A percentile compares a stretch with the other conserved stretches of the same genome.
phyloP scores from a whole-genome alignment of 768 basidiomycete genomes.

The Hypholoma fasciculare region DNA sequence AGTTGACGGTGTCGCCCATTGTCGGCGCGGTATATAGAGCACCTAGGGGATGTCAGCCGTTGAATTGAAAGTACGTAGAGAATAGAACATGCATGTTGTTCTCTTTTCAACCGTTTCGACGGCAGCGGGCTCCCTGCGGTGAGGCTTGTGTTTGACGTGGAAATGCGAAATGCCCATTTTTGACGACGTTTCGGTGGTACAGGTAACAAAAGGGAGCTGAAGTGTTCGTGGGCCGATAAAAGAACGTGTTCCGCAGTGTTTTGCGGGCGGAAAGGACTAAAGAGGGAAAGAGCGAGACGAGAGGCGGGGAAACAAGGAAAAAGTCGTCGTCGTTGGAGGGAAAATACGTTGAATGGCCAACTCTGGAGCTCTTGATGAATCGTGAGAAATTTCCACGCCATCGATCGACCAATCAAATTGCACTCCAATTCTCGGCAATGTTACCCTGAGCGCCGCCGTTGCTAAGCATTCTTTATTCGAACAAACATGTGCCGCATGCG shows the following conservation, averaged over 20 bases:
- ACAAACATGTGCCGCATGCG: no score
- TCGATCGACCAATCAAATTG: background rate
- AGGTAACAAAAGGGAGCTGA: constrained; percentile 3
- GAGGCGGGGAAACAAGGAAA: background rate
- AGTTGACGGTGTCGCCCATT: constrained; percentile 44
- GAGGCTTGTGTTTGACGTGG: constrained; percentile 13
- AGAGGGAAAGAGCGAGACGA: constrained; percentile 4
- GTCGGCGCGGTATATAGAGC: constrained; percentile 63
- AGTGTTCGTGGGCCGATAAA: constrained; percentile 9
- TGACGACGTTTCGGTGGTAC: background rate
- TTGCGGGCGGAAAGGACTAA: constrained; percentile 10
- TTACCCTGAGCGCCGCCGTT: no score
- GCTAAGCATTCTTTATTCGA: no score
- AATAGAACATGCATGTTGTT: background rate
- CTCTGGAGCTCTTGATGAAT: background rate
- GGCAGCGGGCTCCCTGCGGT: background rate
- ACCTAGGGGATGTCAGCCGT: constrained; percentile 33
- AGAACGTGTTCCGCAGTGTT: constrained; percentile 19
- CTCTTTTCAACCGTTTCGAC: constrained; percentile 5
- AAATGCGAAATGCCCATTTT: constrained; percentile 17
- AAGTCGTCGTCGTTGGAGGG: constrained; percentile 12
- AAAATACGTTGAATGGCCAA: background rate
- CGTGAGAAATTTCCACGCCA: constrained; percentile 6
- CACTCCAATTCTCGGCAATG: background rate
- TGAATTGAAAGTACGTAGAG: no score